A percentile compares a stretch with the other conserved stretches of the same genome.
Conservation (phyloP, 1,284 basidiomycete genomes). For the Ceratobasidium sp. region DNA sequence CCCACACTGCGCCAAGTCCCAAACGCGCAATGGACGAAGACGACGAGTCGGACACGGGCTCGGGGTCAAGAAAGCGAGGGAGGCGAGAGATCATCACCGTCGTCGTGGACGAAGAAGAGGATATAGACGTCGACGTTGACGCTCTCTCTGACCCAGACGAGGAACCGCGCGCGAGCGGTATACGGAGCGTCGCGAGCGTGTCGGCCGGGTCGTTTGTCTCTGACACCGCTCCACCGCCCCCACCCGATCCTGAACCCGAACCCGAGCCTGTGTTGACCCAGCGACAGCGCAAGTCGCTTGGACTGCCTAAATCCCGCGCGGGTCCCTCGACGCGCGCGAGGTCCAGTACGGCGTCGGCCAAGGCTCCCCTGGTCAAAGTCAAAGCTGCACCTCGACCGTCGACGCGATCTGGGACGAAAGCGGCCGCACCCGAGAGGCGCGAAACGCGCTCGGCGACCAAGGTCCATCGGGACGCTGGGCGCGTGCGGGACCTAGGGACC, state of each 20-base stretch:
- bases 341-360: constrained; percentile 49
- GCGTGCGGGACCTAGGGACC: constrained; percentile 36
- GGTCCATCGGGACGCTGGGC: constrained; percentile 49
- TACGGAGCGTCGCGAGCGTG: not conserved
- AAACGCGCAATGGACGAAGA: constrained; percentile 39
- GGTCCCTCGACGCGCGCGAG: constrained; percentile 51
- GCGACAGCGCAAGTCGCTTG: constrained; percentile 72
- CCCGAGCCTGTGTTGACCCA: constrained; percentile 62
- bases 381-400: constrained; percentile 65
- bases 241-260: constrained; percentile 47
- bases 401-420: constrained; percentile 60
- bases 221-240: constrained; percentile 54
- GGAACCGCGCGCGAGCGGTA: constrained; percentile 47
- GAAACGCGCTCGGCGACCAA: constrained; percentile 34
- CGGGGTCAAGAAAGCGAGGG: constrained; percentile 13
- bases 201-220: constrained; percentile 52
- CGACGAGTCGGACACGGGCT: constrained; percentile 1
- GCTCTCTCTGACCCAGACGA: not conserved
- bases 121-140: constrained; percentile 45
- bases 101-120: constrained; percentile 56
- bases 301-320: constrained; percentile 64
- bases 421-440: constrained; percentile 48
- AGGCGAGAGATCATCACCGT: constrained; percentile 45
- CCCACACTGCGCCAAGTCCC: constrained; percentile 48
- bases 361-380: too few relatives aligned